These are phyloP conservation scores for Lasiodiplodia sp. DNA, from an alignment of 2,329 filamentous ascomycete genomes.

Conservation along the genomic window DNA sequence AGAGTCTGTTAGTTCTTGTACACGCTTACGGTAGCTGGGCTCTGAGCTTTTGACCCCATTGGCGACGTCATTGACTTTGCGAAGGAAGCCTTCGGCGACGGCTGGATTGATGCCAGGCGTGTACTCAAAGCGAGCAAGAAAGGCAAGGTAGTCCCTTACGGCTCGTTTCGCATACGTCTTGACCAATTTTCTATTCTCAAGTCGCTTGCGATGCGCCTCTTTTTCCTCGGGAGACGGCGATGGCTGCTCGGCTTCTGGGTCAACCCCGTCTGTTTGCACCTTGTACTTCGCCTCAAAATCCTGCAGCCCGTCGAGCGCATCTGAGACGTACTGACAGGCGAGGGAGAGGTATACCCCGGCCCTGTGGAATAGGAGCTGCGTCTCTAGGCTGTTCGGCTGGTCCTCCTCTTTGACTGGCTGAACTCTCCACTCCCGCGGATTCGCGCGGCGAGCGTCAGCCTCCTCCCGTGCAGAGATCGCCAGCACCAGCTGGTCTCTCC, in stretches of 20 bases:
- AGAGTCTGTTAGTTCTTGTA: constrained; percentile 8
- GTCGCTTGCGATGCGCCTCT: constrained; percentile 55
- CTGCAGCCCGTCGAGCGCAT: constrained; percentile 60
- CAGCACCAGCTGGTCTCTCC: constrained; percentile 60
- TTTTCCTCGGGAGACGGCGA: constrained; percentile 54
- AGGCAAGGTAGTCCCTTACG: constrained; percentile 75
- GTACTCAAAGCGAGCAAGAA: constrained; percentile 78
- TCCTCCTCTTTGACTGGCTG: constrained; percentile 63
- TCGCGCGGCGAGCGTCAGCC: constrained; percentile 40
- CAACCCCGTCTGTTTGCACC: constrained; percentile 35
- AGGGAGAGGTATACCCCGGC: constrained; percentile 75
- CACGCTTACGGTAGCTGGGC: constrained; percentile 3
- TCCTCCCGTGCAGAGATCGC: constrained; percentile 52
- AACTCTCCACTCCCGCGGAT: constrained; percentile 40
- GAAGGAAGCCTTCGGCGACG: constrained; percentile 63
- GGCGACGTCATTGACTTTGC: constrained; percentile 65
- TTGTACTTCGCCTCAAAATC: constrained; percentile 44
- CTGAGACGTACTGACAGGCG: constrained; percentile 70
- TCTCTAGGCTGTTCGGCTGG: constrained; percentile 77
- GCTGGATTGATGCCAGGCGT: constrained; percentile 72
- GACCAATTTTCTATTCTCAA: constrained; percentile 72
- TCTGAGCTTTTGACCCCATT: constrained; percentile 31
- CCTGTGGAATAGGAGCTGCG: constrained; percentile 78
- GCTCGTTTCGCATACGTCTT: constrained; percentile 78
- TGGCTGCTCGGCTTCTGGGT: constrained; percentile 39